phyloP scores from a whole-genome alignment of 495 filamentous ascomycete genomes.

The Aspergillus steynii region DNA sequence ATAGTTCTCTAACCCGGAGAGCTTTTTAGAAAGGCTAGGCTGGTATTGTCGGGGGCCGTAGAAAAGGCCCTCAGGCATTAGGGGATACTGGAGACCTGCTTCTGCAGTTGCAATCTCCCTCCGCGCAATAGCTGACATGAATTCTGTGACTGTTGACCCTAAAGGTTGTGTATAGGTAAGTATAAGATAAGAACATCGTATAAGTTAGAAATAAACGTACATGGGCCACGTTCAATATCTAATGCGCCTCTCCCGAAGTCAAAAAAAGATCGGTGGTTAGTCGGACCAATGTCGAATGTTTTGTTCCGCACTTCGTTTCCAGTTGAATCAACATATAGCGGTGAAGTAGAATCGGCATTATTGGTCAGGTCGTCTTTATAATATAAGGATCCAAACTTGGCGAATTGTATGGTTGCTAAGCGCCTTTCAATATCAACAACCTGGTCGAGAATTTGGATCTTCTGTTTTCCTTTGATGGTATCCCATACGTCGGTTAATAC shows the following conservation, averaged over 20 bases:
- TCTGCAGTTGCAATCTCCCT: slow-evolving; percentile 25
- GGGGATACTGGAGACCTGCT: slow-evolving; percentile 21
- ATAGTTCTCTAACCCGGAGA: slow-evolving; percentile 25
- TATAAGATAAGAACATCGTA: neutral
- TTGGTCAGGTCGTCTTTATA: slow-evolving; percentile 23
- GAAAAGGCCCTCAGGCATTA: slow-evolving; percentile 28
- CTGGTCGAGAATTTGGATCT: slow-evolving; percentile 26
- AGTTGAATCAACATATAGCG: slow-evolving; percentile 18
- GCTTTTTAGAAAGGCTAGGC: slow-evolving; percentile 26
- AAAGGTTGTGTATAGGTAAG: slow-evolving; percentile 2
- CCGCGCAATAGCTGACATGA: slow-evolving; percentile 20
- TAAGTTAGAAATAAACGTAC: slow-evolving; percentile 13
- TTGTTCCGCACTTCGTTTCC: slow-evolving; percentile 23
- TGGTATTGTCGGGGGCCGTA: slow-evolving; percentile 28
- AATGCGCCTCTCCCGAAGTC: slow-evolving; percentile 25
- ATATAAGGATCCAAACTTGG: slow-evolving; percentile 28
- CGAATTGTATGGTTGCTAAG: slow-evolving; percentile 26
- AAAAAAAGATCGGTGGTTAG: slow-evolving; percentile 27
- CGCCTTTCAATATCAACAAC: slow-evolving; percentile 31
- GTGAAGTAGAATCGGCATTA: slow-evolving; percentile 10
- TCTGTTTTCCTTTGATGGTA: slow-evolving; percentile 24
- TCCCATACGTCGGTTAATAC: slow-evolving; percentile 27
- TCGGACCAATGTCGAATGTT: slow-evolving; percentile 26
- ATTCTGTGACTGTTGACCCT: slow-evolving; percentile 25
- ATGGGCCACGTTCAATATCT: slow-evolving; percentile 30